Evolutionary conservation across 2,329 filamentous ascomycete genomes (phyloP).

Genomic region (Alternaria sp.): DNA sequence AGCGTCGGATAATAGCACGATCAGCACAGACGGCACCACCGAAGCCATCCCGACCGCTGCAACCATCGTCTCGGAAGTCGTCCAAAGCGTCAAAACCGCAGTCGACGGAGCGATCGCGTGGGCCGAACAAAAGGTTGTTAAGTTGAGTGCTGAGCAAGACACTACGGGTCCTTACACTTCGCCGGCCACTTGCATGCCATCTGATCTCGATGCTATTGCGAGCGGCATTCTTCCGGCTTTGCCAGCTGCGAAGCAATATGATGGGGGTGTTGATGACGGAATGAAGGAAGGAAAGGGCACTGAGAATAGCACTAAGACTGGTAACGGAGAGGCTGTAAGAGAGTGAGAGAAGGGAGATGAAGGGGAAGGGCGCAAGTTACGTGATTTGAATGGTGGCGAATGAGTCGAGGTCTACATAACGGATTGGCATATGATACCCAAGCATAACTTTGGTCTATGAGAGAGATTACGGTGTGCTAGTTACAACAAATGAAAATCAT

Average conservation of each 20-base stretch:
- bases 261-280: not conserved
- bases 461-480: not conserved
- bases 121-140: slow-evolving; percentile 35
- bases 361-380: not conserved
- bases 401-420: not conserved
- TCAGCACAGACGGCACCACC: slow-evolving; percentile 10
- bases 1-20: slow-evolving; percentile 12
- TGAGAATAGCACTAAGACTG: not conserved
- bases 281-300: not conserved
- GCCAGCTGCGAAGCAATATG: slow-evolving; percentile 1
- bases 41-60: slow-evolving; percentile 18
- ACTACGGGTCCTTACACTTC: slow-evolving; percentile 41
- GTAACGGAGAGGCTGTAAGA: not conserved
- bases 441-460: not conserved
- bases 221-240: slow-evolving; percentile 35
- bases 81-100: slow-evolving; percentile 24
- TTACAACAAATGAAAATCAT: not conserved
- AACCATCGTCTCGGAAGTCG: slow-evolving; percentile 24
- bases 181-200: slow-evolving; percentile 39
- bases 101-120: slow-evolving; percentile 31
- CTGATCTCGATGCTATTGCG: slow-evolving; percentile 44
- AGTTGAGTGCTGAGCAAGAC: slow-evolving; percentile 27
- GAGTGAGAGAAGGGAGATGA: not conserved
- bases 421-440: not conserved
- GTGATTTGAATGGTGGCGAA: not conserved